Evolutionary conservation across 2,329 filamentous ascomycete species (phyloP), one percentile per base, ranked within the genome.

Genomic region (Alternaria sp.): DNA sequence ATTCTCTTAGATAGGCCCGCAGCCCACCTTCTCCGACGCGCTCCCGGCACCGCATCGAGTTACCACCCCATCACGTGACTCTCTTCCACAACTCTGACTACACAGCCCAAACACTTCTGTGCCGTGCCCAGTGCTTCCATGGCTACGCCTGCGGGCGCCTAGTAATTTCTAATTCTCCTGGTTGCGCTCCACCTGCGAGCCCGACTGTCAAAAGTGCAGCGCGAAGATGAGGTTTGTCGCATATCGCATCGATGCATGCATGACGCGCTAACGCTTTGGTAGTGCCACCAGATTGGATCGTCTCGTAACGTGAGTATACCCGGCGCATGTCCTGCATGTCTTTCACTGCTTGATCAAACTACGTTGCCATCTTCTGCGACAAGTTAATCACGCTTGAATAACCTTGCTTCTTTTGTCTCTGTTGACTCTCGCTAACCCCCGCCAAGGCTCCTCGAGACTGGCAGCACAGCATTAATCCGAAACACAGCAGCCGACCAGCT

Each of bases 401-500:
- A 30, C 54, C 28, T 49, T 58, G 47, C 54, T 20, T 12, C 15
- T 18, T 20, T 37, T 28, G 49, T 53, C 46, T 60, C 55, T 55
- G 37, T 45, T 30, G 41, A 41, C 41, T 53, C 50, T 69, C 62
- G 69, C 75, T 77, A 70, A 78, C 70, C 49, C 50, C 21, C 60
- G 67, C 71, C 75, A 80, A 97, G 94, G 69, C 89, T 99, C 79
- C 90, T 99, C 74, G 96, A 99, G 86, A 98, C 96, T 61, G 96
- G 96, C 73, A 98, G 95, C 83, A 99, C 96, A 64, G 91, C 92
- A 78, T 86, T 99, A 71, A 98, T 99, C 78, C 91, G 96, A 71
- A 97, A 97, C 78, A 99, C 96, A 67, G 96, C 96, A 66, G 96
- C 97, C 66, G 94, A 96, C 77, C 96, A 99, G 82, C 87, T 99